These are phyloP conservation scores for Naganishia vaughanmartiniae DNA, from an alignment of 768 basidiomycete species.

Conservation along the genomic window DNA sequence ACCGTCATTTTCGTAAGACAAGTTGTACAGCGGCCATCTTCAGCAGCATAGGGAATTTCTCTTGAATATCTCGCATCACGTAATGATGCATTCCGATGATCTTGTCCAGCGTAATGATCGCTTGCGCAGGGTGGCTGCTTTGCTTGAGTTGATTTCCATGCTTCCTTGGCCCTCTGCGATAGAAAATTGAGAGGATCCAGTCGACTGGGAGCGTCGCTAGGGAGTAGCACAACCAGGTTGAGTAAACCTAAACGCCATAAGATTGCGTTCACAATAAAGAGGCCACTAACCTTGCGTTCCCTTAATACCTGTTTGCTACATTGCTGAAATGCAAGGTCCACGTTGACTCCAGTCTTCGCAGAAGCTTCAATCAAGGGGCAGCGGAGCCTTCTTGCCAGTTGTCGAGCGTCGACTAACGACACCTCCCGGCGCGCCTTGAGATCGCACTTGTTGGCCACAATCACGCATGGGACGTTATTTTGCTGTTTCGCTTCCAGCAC, in stretches of 20 bases:
- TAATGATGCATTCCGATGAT: not conserved
- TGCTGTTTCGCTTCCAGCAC: conserved; percentile 56
- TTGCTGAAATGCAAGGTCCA: conserved; percentile 55
- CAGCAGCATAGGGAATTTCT: no score
- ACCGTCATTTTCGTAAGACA: conserved; percentile 11
- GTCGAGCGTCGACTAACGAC: conserved; percentile 45
- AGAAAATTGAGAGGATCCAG: not conserved
- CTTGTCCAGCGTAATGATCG: not conserved
- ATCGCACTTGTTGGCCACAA: conserved; percentile 57
- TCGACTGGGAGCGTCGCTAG: not conserved
- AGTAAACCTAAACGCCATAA: no score
- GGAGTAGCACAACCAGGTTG: no score
- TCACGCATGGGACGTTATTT: conserved; percentile 55
- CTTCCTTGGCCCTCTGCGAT: not conserved
- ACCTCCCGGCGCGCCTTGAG: conserved; percentile 38
- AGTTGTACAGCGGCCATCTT: not conserved
- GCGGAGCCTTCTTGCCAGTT: conserved; percentile 48
- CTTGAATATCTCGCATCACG: not conserved
- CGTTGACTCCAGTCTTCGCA: conserved; percentile 56
- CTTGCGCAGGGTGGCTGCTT: not conserved
- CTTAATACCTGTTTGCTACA: conserved; percentile 54
- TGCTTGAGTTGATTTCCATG: not conserved
- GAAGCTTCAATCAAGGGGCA: conserved; percentile 56
- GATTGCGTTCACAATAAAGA: not conserved
- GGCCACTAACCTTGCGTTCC: conserved; percentile 52